A percentile compares a stretch with the other conserved stretches of the same genome.
These are phyloP conservation scores for Tagetes erecta DNA, from an alignment of 129 eudicot genomes.

Conservation along the genomic window DNA sequence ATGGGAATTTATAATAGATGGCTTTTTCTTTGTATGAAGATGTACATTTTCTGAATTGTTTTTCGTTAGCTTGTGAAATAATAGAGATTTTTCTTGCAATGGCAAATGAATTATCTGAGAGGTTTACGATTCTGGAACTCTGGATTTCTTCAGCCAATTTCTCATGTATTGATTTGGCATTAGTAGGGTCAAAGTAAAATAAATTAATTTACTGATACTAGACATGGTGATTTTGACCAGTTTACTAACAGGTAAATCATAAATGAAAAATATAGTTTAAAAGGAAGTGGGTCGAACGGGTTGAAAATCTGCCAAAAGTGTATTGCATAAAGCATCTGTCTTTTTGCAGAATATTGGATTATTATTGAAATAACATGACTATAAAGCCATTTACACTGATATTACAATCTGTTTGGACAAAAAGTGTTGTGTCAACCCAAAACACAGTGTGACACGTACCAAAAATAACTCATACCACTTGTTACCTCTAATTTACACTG, in stretches of 20 bases:
- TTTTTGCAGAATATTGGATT: not conserved
- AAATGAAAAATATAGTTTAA: not conserved
- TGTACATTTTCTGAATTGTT: slow-evolving; percentile 20
- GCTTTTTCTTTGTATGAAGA: not conserved
- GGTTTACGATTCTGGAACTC: not conserved
- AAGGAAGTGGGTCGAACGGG: not conserved
- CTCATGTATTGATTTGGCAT: slow-evolving; percentile 14
- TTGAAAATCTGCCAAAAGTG: not conserved
- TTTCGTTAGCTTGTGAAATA: slow-evolving; percentile 23
- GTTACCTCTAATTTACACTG: not conserved
- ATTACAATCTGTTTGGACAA: not conserved
- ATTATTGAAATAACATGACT: not conserved
- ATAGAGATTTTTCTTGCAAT: not conserved
- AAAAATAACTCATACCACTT: not conserved
- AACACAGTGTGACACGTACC: not conserved
- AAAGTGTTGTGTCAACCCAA: not conserved
- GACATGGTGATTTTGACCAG: not conserved
- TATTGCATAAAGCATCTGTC: not conserved
- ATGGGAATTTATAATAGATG: slow-evolving; percentile 19
- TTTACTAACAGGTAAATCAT: not conserved
- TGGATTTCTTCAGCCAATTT: slow-evolving; percentile 1
- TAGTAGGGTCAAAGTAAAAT: not conserved
- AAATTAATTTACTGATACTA: not conserved
- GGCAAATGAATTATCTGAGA: slow-evolving; percentile 1
- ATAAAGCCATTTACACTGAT: not conserved